Evolutionary conservation across 2,329 filamentous ascomycete species (phyloP).

Genomic region (Trichoderma sp.): DNA sequence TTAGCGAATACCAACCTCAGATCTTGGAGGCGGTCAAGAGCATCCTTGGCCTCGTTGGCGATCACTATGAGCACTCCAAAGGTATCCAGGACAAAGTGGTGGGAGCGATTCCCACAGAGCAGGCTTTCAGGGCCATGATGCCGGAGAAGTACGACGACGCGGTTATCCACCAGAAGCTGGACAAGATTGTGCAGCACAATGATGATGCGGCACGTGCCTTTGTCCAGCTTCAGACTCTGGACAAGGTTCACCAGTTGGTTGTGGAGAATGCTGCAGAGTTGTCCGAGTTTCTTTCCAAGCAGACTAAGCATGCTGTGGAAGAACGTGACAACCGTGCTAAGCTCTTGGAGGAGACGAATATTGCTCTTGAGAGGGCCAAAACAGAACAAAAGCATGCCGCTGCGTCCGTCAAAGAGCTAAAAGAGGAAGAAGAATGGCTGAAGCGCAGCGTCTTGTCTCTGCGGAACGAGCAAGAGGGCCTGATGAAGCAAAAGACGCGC

Average conservation of each 20-base stretch:
- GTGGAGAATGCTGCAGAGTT: conserved; percentile 82
- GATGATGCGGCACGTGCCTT: conserved; percentile 69
- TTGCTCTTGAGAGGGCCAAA: conserved; percentile 76
- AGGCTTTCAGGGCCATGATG: conserved; percentile 50
- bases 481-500: conserved; percentile 75
- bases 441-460: conserved; percentile 59
- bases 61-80: conserved; percentile 89
- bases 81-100: conserved; percentile 61
- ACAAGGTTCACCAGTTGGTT: conserved; percentile 87
- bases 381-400: conserved; percentile 65
- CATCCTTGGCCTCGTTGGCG: conserved; percentile 76
- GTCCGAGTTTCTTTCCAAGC: conserved; percentile 74
- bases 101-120: conserved; percentile 61
- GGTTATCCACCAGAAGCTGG: conserved; percentile 43
- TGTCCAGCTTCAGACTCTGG: conserved; percentile 76
- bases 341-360: conserved; percentile 74
- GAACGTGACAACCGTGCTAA: conserved; percentile 78
- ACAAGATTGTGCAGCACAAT: conserved; percentile 61
- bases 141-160: conserved; percentile 63
- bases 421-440: conserved; percentile 56
- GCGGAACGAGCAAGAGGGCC: conserved; percentile 70
- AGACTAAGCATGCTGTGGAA: conserved; percentile 72
- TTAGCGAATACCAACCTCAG: conserved; percentile 83
- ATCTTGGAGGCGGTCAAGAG: conserved; percentile 85
- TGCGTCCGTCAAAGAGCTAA: conserved; percentile 53